These are phyloP conservation scores for Limtongia smithiae DNA, from an alignment of 805 yeast species.

Conservation along the genomic window DNA sequence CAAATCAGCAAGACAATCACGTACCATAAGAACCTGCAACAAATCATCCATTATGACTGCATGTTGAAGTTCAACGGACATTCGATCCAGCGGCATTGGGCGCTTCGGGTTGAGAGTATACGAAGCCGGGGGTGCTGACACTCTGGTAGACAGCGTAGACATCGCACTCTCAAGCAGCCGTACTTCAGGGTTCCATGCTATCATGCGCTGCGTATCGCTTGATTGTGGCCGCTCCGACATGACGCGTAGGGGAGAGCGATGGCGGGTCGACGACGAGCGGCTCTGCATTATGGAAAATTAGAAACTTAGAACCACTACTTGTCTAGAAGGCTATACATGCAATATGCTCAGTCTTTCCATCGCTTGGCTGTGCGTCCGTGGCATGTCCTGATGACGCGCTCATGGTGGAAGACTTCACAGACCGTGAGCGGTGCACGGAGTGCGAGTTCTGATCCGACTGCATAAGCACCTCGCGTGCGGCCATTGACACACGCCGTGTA, in stretches of 20 bases:
- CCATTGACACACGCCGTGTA: too few species aligned
- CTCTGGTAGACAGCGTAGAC: conserved; percentile 18
- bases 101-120: conserved; percentile 6
- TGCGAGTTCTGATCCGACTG: too few species aligned
- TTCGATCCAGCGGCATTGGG: conserved; percentile 12
- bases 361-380: too few species aligned
- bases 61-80: conserved; percentile 59
- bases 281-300: too few species aligned
- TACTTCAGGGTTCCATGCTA: conserved; percentile 19
- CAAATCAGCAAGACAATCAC: conserved; percentile 3
- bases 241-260: not conserved
- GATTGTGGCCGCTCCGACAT: not conserved
- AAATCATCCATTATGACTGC: conserved; percentile 69
- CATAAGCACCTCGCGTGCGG: too few species aligned
- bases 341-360: too few species aligned
- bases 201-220: not conserved
- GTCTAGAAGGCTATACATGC: too few species aligned
- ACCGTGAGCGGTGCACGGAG: too few species aligned
- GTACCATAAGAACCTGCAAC: conserved; percentile 54
- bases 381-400: too few species aligned
- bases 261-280: not conserved
- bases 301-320: too few species aligned
- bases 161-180: conserved; percentile 7
- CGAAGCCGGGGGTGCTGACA: conserved; percentile 17
- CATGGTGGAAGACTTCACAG: too few species aligned